Percentiles rank a stretch among this genome's conserved stretches.
These are phyloP conservation scores for Hypoxylon intermedium DNA, from an alignment of 495 filamentous ascomycete genomes.

Conservation along the genomic window DNA sequence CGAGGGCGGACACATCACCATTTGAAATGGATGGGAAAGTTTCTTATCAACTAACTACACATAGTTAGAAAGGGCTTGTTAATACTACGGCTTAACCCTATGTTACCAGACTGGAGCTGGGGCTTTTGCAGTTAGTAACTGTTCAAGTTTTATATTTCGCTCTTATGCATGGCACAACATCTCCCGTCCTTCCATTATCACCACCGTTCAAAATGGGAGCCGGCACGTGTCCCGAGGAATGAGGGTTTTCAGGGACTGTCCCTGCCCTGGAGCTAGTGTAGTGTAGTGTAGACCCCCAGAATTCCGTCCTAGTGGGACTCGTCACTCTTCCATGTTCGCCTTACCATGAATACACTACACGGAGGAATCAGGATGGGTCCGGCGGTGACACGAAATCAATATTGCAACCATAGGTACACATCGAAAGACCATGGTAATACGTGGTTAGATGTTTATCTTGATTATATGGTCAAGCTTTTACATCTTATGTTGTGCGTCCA, in stretches of 20 bases:
- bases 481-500: background rate
- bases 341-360: conserved; percentile 30
- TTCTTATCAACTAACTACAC: no score
- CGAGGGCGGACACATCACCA: no score
- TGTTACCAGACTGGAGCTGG: background rate
- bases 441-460: background rate
- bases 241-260: conserved; percentile 14
- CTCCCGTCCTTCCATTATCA: background rate
- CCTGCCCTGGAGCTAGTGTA: conserved; percentile 29
- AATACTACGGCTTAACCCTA: no score
- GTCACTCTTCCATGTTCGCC: no score
- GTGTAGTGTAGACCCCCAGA: conserved; percentile 17
- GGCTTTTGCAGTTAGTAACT: background rate
- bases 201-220: background rate
- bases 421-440: no score
- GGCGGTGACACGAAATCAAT: conserved; percentile 23
- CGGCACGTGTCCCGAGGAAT: conserved; percentile 27
- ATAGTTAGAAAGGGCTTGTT: no score
- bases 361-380: conserved; percentile 15
- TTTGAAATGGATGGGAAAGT: no score
- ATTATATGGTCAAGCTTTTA: background rate
- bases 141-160: background rate
- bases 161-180: background rate
- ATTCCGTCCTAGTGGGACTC: conserved; percentile 22
- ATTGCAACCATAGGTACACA: background rate